Evolutionary conservation across 2,329 filamentous ascomycete genomes (phyloP), one percentile per base, ranked within the genome.

Genomic region (Penicillium sp.): DNA sequence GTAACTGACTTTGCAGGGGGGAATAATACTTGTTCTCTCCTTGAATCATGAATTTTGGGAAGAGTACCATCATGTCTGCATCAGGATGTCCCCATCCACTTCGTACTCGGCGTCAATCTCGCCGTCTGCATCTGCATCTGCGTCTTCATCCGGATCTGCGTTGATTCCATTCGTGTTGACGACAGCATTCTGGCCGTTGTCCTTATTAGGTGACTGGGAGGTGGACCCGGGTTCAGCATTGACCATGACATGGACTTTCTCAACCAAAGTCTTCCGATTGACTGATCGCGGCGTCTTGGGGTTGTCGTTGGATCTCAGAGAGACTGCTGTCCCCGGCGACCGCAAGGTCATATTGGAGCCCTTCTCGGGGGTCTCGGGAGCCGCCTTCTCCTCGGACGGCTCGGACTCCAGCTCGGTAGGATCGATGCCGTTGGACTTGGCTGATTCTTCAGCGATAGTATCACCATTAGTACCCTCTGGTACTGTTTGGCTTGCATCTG

Each of bases 31-130:
- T 34, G 25, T 39, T 30, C 31, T n/a, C 22, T n/a, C 25, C 38
- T 34, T 41, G 27, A 38, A 48, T 43, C 49, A 43, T 43, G 34
- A 47, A 19, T 30, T 30, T 16, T 38, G 38, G 40, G n/a, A n/a
- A 39, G 29, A 8, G 41, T 16, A 47, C 65, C 53, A 47, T 66
- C 53, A 67, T 55, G 57, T 56, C 45, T 63, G 61, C 65, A 67
- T 67, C 38, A 64, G 61, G 30, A 59, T 52, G 42, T 63, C 63
- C 22, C 53, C 61, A 42, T 61, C 59, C 35, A 59, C 50, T 39
- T 61, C 59, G 30, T 59, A 61, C 35, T 61, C 56, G n/a, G 44
- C 56, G 37, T 59, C 59, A 18, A 56, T 57, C 46, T 67, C 63
- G 19, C 19, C 19, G 19, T 22, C 19, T 5, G 19, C 19, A 38